Base-by-base conservation (phyloP, 202 grass and related monocot species). In the Setaria italica region DNA sequence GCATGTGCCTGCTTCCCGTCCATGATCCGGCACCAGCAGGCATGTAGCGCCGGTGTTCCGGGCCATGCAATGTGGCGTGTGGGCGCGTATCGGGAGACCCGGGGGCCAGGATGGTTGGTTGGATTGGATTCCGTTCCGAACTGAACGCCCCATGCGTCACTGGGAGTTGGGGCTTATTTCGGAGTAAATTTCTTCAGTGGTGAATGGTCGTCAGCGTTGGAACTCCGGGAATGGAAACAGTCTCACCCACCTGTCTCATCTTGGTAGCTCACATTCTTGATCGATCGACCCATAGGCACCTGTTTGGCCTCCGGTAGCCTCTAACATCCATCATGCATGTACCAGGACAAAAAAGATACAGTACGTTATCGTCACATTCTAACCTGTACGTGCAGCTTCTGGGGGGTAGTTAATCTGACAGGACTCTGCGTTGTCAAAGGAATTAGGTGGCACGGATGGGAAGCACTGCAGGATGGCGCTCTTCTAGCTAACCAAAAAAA, bases 381-480 rank as follows among this genome's bases (percentile, higher is more conserved):
- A 33, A 59, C 81, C 80, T 76, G 34, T 19, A 46, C 0, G 87
- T 81, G 25, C 55, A 81, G 35, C 55, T 85, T 76, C 68, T 45
- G 34, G 20, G 19, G 33, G 63, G 33, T 45, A 64, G 77, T 77
- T 77, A 47, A n/a, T 48, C 75, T 37, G 35, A 50, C 51, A 62
- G 74, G 12, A 76, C 43, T 32, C 62, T 21, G 80, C 25, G 19
- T 45, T 64, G 76, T 84, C 85, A 65, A 87, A 65, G 54, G 56
- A 76, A 65, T 76, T 48, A 90, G 88, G 88, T 86, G 5, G 74
- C 33, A 82, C 74, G 8, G 84, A 68, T 83, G 72, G 72, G 78
- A 82, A 72, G 21, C 51, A 60, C 51, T 33, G 41, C 32, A 55
- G 73, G 84, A 90, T 83, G 67, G 74, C 17, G 15, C 74, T 62